These are phyloP conservation scores for Mortierella sp. DNA, from an alignment of 371 early-diverging fungal species.

Conservation along the genomic window DNA sequence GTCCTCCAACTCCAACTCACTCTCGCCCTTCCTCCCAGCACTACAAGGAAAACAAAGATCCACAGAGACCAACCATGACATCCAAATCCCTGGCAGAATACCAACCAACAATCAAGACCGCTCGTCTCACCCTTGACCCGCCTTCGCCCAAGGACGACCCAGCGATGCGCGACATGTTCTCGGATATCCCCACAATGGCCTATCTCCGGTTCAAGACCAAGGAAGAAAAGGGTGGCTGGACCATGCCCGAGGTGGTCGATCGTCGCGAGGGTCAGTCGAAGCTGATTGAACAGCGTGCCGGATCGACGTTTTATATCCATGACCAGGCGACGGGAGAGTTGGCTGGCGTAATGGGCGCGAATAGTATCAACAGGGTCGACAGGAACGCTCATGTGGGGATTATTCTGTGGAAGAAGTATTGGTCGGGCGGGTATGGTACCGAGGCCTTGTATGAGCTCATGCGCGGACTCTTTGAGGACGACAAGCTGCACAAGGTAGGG, in stretches of 20 bases:
- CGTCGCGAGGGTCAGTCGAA: slow-evolving; percentile 44
- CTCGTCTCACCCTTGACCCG: slow-evolving; percentile 39
- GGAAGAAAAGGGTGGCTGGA: slow-evolving; percentile 53
- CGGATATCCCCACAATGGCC: slow-evolving; percentile 53
- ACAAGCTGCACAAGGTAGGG: slow-evolving; percentile 54
- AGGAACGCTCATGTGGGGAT: slow-evolving; percentile 50
- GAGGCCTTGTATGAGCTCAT: slow-evolving; percentile 49
- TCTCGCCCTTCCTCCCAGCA: neutral
- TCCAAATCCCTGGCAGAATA: neutral
- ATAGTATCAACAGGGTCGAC: slow-evolving; percentile 28
- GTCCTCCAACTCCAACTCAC: neutral
- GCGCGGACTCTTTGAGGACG: slow-evolving; percentile 54
- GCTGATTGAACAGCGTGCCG: slow-evolving; percentile 23
- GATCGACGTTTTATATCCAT: slow-evolving; percentile 49
- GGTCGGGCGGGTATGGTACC: slow-evolving; percentile 53
- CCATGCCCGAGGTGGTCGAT: slow-evolving; percentile 24
- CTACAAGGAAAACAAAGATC: neutral
- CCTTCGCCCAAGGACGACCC: slow-evolving; percentile 36
- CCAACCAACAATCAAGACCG: slow-evolving; percentile 29
- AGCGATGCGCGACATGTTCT: slow-evolving; percentile 55
- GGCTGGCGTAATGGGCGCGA: slow-evolving; percentile 48
- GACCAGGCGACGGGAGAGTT: slow-evolving; percentile 45
- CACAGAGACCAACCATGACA: slow-evolving; percentile 12
- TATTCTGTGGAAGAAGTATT: slow-evolving; percentile 53
- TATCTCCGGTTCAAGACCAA: slow-evolving; percentile 54